Percentiles rank a stretch among this genome's conserved stretches.
phyloP scores from a whole-genome alignment of 768 basidiomycete species.

The Podaxis pistillaris region DNA sequence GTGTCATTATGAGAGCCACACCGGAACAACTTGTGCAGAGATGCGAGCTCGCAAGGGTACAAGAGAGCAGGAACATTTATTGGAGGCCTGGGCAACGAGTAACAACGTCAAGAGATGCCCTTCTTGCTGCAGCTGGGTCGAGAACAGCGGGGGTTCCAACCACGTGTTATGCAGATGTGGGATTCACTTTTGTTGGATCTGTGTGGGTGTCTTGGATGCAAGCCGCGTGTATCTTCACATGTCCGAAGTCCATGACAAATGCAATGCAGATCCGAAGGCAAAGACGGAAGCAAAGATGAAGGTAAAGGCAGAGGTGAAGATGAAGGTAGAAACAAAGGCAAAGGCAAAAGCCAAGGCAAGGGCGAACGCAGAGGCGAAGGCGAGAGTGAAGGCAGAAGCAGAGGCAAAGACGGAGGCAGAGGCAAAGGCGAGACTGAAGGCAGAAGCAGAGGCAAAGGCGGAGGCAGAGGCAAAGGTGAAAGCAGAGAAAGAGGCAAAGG shows the following conservation, averaged over 20 bases:
- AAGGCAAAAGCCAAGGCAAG: too few species aligned
- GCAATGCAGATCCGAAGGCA: neutral
- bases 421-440: too few species aligned
- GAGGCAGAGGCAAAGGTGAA: too few species aligned
- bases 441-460: too few species aligned
- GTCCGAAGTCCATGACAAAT: constrained; percentile 10
- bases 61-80: constrained; percentile 17
- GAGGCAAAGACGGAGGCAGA: too few species aligned
- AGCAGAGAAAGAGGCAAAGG: too few species aligned
- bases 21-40: constrained; percentile 51
- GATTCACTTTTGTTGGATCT: constrained; percentile 7
- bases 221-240: neutral
- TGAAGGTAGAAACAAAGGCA: too few species aligned
- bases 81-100: neutral
- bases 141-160: neutral
- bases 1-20: constrained; percentile 50
- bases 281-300: too few species aligned
- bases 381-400: too few species aligned
- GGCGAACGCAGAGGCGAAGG: too few species aligned
- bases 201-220: constrained; percentile 16
- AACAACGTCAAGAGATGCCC: neutral
- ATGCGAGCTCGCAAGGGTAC: constrained; percentile 22
- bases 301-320: too few species aligned
- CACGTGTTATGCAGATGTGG: neutral
- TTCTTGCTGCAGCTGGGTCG: neutral